These are phyloP conservation scores for Nevesoporus exiguus DNA, from an alignment of 768 basidiomycete species.

Conservation along the genomic window DNA sequence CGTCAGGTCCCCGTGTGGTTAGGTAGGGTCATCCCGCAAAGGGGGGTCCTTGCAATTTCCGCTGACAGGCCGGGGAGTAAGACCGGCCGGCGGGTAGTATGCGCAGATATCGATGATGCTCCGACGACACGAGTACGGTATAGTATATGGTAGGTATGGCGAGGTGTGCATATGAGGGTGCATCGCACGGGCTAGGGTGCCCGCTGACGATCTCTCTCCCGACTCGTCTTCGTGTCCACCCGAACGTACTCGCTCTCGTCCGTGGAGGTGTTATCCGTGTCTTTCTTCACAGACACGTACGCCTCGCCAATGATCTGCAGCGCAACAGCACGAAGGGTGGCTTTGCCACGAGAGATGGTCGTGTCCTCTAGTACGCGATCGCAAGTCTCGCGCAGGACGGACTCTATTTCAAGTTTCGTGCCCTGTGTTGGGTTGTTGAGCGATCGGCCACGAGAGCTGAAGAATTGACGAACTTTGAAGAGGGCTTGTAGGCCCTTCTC, in stretches of 20 bases:
- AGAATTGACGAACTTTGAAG: constrained; percentile 63
- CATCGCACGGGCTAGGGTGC: not conserved
- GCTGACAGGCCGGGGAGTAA: not conserved
- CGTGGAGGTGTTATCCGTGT: constrained; percentile 34
- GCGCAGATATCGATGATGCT: constrained; percentile 6
- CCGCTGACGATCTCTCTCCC: constrained; percentile 39
- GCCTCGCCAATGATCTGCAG: constrained; percentile 83
- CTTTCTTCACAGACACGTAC: constrained; percentile 67
- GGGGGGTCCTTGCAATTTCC: not conserved
- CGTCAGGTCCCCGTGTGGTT: not conserved
- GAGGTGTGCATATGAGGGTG: too few species aligned
- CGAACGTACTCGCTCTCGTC: constrained; percentile 81
- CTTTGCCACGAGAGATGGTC: constrained; percentile 49
- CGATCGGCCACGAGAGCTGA: not conserved
- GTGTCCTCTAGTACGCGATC: constrained; percentile 71
- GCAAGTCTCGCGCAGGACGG: constrained; percentile 83
- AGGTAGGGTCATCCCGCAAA: not conserved
- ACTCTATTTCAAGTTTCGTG: constrained; percentile 88
- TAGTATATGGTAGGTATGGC: constrained; percentile 2
- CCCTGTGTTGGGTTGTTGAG: constrained; percentile 45
- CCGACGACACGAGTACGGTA: constrained; percentile 5
- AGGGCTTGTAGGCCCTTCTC: constrained; percentile 89
- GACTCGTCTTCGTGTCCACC: constrained; percentile 70
- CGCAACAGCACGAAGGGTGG: constrained; percentile 72
- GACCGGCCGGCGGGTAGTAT: not conserved